Conservation (phyloP, 345 rosid genomes). For the Lepidium aucheri region DNA sequence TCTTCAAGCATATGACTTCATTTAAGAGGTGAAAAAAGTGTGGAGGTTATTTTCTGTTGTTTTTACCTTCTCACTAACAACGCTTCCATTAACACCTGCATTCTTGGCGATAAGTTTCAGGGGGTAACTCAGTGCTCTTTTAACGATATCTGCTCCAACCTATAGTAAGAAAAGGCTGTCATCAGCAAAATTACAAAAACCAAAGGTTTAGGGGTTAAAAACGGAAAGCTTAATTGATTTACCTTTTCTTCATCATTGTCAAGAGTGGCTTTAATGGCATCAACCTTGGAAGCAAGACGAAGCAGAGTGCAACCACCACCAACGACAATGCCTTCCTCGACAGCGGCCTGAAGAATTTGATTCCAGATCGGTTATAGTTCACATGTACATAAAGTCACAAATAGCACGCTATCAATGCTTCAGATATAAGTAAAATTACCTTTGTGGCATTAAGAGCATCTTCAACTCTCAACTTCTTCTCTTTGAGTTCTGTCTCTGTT, state of each 20-base stretch:
- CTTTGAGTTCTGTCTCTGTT: slow-evolving; percentile 91
- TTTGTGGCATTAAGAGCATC: slow-evolving; percentile 94
- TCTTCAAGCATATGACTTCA: neutral
- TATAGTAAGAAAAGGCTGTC: too few species aligned
- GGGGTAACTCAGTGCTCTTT: slow-evolving; percentile 77
- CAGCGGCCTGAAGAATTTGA: slow-evolving; percentile 39
- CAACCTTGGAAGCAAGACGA: slow-evolving; percentile 59
- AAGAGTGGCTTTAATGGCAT: slow-evolving; percentile 57
- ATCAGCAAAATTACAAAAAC: too few species aligned
- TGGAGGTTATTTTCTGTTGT: slow-evolving; percentile 30
- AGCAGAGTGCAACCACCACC: slow-evolving; percentile 82
- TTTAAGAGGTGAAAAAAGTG: neutral
- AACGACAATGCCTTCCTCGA: slow-evolving; percentile 78
- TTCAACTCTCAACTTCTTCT: slow-evolving; percentile 91
- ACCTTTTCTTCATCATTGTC: slow-evolving; percentile 89
- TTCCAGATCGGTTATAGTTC: too few species aligned
- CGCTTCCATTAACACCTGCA: slow-evolving; percentile 91
- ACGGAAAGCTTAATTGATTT: neutral
- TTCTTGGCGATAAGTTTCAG: slow-evolving; percentile 84
- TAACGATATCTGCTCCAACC: slow-evolving; percentile 90
- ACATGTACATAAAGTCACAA: too few species aligned
- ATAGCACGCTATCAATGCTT: too few species aligned
- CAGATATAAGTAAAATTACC: slow-evolving; percentile 26
- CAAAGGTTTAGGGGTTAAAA: too few species aligned
- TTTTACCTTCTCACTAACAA: slow-evolving; percentile 80